Base-by-base conservation (phyloP, 805 yeast genomes). In the Candida tallmaniae region DNA sequence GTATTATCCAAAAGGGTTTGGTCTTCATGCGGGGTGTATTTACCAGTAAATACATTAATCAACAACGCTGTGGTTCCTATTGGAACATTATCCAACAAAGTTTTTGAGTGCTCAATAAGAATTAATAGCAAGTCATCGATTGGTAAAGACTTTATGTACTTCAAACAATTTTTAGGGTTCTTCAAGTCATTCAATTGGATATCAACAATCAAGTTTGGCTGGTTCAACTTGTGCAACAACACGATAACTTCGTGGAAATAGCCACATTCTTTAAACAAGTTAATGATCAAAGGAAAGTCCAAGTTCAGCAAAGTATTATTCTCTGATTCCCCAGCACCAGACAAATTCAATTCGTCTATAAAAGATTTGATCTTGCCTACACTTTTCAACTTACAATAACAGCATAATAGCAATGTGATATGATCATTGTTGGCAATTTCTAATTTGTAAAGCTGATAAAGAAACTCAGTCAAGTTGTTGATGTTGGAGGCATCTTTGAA, bases 21-120 rank as follows among this genome's bases (percentile, higher is more conserved):
- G 9, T 36, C 44, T 14, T 48, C 47, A 7, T 36, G 41, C 6
- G 87, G 82, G 19, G 59, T 63, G 53, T 81, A 90, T 35, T 75
- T 78, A 0, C 97, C 97, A 0, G 97, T 90, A 52, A 90, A 93
- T 0, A 90, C 83, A 19, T 83, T 82, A 32, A 93, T 88, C 38
- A 90, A 64, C 23, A 93, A 58, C 20, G 80, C 80, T 1, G 96
- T 88, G 0, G 95, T 83, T 36, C 82, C 87, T 38, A 83, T 73
- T 0, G 97, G 97, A 24, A 76, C 60, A 29, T 67, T 52, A 23
- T 83, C 83, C 31, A 90, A 64, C 19, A 90, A 59, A 1, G 60
- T 49, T 39, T 84, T 78, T 3, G 90, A 80, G 48, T 74, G 77
- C 19, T 79, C 78, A 6, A 79, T 73, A 32, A 89, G 60, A 6